These are phyloP conservation scores for Asterochloris erici DNA, from an alignment of 139 green algal genomes.

Conservation along the genomic window DNA sequence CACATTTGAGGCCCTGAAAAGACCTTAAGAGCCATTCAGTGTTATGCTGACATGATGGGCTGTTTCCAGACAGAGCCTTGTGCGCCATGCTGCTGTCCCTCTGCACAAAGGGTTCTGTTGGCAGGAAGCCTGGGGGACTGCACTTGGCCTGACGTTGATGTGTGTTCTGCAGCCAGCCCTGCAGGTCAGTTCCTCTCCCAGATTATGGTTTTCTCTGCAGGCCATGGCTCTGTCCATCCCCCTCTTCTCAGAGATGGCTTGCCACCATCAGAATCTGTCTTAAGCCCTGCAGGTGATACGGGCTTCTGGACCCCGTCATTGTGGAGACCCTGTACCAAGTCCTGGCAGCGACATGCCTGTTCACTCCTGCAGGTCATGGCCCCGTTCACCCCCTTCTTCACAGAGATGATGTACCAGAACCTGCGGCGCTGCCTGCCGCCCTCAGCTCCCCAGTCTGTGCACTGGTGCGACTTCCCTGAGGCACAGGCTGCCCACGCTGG, in stretches of 20 bases:
- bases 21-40: no score
- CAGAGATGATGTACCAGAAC: constrained; percentile 98
- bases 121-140: no score
- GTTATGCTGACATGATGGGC: no score
- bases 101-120: no score
- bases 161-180: no score
- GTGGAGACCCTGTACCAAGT: constrained; percentile 96
- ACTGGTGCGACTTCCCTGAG: constrained; percentile 84
- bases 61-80: no score
- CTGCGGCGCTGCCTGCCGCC: constrained; percentile 58
- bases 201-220: not conserved
- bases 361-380: constrained; percentile 72
- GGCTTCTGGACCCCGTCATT: constrained; percentile 96
- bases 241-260: not conserved
- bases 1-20: no score
- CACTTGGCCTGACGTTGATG: no score
- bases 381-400: constrained; percentile 98
- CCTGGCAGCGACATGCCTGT: constrained; percentile 34
- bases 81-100: no score
- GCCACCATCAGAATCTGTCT: no score
- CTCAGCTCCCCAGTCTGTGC: constrained; percentile 60
- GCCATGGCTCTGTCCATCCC: not conserved
- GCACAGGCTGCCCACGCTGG: constrained; percentile 16
- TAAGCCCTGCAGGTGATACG: constrained; percentile 50
- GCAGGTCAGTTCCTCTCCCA: no score